Evolutionary conservation across 768 basidiomycete species (phyloP).

Genomic region (Phaffia tasmanica): DNA sequence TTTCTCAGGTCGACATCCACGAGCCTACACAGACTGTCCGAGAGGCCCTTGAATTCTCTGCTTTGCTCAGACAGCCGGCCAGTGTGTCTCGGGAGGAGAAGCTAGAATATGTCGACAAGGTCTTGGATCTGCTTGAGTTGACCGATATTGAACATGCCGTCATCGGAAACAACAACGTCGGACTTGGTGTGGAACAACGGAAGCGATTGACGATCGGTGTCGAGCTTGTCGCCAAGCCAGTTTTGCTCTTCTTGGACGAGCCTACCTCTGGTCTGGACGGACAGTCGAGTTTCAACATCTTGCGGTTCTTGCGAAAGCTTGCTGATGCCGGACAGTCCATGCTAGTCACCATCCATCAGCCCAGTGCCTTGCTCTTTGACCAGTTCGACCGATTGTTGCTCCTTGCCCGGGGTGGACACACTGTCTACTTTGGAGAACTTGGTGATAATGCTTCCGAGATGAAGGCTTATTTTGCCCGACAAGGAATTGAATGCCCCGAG

Average conservation of each 20-base stretch:
- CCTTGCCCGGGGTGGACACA: conserved; percentile 58
- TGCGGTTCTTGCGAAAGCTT: conserved; percentile 56
- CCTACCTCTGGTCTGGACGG: conserved; percentile 51
- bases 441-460: conserved; percentile 47
- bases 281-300: conserved; percentile 73
- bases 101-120: conserved; percentile 41
- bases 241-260: conserved; percentile 45
- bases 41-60: conserved; percentile 41
- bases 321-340: conserved; percentile 69
- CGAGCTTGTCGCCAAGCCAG: conserved; percentile 41
- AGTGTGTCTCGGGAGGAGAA: conserved; percentile 35
- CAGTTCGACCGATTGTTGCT: conserved; percentile 70
- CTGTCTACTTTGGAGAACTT: conserved; percentile 57
- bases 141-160: conserved; percentile 3
- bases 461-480: conserved; percentile 57
- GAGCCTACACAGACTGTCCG: conserved; percentile 40
- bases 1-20: conserved; percentile 40
- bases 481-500: conserved; percentile 52
- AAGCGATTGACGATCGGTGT: conserved; percentile 38
- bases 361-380: conserved; percentile 73
- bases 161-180: conserved; percentile 20
- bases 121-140: conserved; percentile 7
- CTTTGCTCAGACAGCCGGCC: conserved; percentile 40
- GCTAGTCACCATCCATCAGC: conserved; percentile 76
- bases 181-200: conserved; percentile 34